Evolutionary conservation across 257 asterid species (phyloP).

Genomic region (Solanum boliviense): DNA sequence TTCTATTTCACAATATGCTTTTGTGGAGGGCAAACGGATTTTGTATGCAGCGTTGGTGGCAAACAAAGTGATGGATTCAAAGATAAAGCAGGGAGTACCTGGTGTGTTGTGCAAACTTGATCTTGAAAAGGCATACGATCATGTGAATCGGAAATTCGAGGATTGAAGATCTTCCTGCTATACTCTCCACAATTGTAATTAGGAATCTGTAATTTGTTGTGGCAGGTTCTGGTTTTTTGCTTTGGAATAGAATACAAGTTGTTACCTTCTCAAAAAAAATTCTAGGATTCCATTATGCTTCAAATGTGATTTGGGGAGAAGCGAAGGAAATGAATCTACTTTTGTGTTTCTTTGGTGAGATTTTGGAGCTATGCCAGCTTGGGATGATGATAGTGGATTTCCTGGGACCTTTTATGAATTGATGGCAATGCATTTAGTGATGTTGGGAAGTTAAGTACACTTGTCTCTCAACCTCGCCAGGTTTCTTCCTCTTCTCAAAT

Average conservation of each 20-base stretch:
- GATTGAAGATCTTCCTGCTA: too few relatives aligned
- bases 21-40: background rate
- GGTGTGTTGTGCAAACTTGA: background rate
- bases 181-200: too few relatives aligned
- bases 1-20: background rate
- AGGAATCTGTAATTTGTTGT: too few relatives aligned
- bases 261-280: too few relatives aligned
- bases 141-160: background rate
- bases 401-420: constrained; percentile 34
- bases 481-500: constrained; percentile 21
- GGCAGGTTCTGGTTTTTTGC: too few relatives aligned
- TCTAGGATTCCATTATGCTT: background rate
- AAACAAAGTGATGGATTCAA: background rate
- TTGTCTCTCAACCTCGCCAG: constrained; percentile 94
- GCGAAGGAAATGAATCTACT: background rate
- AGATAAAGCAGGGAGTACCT: background rate
- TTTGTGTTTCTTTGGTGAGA: background rate
- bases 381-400: constrained; percentile 57
- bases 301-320: background rate
- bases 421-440: constrained; percentile 48
- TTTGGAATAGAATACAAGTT: too few relatives aligned
- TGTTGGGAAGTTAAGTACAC: constrained; percentile 42
- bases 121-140: background rate
- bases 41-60: background rate
- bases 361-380: constrained; percentile 41